phyloP scores from a whole-genome alignment of 2,329 filamentous ascomycete species.

The Capronia americana region DNA sequence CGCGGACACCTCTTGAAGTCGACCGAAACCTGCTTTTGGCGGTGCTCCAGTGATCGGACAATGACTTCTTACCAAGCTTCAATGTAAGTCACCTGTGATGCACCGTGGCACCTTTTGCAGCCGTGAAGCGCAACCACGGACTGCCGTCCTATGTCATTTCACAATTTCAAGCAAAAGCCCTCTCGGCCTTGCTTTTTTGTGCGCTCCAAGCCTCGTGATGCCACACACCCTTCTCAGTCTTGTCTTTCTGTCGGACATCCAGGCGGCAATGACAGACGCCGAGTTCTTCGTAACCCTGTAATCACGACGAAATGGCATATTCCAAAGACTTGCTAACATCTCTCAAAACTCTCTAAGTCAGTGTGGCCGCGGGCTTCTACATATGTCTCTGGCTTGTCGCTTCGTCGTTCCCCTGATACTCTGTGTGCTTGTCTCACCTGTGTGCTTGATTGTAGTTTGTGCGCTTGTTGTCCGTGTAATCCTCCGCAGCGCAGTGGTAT shows the following conservation, averaged over 20 bases:
- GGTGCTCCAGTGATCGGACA: neutral
- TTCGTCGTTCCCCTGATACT: too few relatives aligned
- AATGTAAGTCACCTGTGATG: neutral
- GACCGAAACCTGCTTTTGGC: neutral
- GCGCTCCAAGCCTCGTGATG: neutral
- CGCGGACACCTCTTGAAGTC: neutral
- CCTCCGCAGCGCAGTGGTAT: neutral
- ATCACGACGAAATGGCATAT: neutral
- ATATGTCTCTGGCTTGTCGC: neutral
- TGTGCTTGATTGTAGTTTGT: too few relatives aligned
- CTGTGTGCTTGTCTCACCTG: too few relatives aligned
- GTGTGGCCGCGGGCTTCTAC: neutral
- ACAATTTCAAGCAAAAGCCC: neutral
- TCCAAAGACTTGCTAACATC: neutral
- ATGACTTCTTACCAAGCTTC: neutral
- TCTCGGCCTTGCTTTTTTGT: neutral
- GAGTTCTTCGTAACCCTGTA: neutral
- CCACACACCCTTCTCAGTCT: neutral
- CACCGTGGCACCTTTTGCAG: neutral
- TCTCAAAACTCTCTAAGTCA: neutral
- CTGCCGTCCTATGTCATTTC: too few relatives aligned
- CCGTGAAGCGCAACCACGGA: neutral
- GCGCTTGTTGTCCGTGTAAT: neutral
- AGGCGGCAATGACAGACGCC: neutral
- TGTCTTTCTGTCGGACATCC: neutral